A percentile compares a stretch with the other conserved stretches of the same genome.
phyloP scores from a whole-genome alignment of 768 basidiomycete species.

The Favolaschia claudopus region DNA sequence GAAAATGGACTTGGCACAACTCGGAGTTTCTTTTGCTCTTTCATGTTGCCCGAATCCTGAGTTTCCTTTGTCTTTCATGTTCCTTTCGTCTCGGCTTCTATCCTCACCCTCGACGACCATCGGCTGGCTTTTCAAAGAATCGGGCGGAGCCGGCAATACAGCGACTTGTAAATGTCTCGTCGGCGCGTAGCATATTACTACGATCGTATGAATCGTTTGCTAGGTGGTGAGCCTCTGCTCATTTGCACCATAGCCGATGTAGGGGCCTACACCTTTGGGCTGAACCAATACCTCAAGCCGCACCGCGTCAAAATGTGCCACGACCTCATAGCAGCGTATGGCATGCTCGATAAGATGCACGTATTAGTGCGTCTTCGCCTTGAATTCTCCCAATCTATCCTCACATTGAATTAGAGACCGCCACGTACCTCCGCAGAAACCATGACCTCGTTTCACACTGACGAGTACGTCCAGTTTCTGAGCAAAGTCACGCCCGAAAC shows the following conservation, averaged over 20 bases:
- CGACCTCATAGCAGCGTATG: conserved; percentile 89
- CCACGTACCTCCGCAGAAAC: conserved; percentile 72
- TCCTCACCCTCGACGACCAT: too few relatives aligned
- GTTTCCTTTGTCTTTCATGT: too few relatives aligned
- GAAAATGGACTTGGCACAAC: too few relatives aligned
- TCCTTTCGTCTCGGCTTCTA: too few relatives aligned
- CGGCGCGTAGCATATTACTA: conserved; percentile 84
- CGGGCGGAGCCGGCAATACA: too few relatives aligned
- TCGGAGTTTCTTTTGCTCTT: too few relatives aligned
- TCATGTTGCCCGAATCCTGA: too few relatives aligned
- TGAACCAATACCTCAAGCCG: conserved; percentile 95
- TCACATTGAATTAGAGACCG: conserved; percentile 59
- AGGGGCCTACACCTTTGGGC: conserved; percentile 78
- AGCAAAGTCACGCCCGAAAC: conserved; percentile 91
- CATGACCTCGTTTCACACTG: conserved; percentile 97
- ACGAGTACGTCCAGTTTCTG: conserved; percentile 97
- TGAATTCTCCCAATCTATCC: background rate
- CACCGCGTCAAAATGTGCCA: conserved; percentile 95
- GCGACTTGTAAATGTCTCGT: too few relatives aligned
- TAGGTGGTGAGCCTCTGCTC: background rate
- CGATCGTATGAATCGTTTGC: conserved; percentile 56
- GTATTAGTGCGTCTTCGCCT: conserved; percentile 67
- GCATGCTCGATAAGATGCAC: conserved; percentile 94
- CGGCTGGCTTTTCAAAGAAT: too few relatives aligned
- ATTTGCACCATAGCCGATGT: conserved; percentile 62